These are phyloP conservation scores for Deinandra increscens DNA, from an alignment of 129 eudicot genomes.

Conservation along the genomic window DNA sequence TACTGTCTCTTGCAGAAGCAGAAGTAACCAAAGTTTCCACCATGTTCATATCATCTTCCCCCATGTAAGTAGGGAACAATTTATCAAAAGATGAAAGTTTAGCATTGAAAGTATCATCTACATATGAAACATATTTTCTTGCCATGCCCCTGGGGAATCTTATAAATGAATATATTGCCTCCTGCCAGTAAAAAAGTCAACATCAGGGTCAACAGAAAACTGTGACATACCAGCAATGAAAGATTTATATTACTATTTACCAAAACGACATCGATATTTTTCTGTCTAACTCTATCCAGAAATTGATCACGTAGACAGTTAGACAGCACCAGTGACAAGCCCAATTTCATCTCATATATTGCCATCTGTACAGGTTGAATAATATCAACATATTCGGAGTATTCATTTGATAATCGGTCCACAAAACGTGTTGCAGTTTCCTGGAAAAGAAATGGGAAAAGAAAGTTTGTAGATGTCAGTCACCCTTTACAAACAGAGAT, in stretches of 20 bases:
- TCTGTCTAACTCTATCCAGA: slow-evolving; percentile 45
- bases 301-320: slow-evolving; percentile 36
- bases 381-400: slow-evolving; percentile 59
- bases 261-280: slow-evolving; percentile 49
- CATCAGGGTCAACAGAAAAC: slow-evolving; percentile 14
- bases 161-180: slow-evolving; percentile 52
- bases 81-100: slow-evolving; percentile 39
- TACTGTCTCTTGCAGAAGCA: slow-evolving; percentile 23
- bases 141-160: slow-evolving; percentile 73
- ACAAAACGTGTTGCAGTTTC: slow-evolving; percentile 61
- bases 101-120: slow-evolving; percentile 23
- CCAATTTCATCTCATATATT: slow-evolving; percentile 88
- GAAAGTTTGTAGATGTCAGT: background rate
- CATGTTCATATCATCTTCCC: slow-evolving; percentile 42
- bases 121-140: slow-evolving; percentile 35
- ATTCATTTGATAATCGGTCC: slow-evolving; percentile 66
- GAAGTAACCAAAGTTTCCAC: slow-evolving; percentile 48
- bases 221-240: slow-evolving; percentile 5
- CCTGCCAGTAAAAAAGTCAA: slow-evolving; percentile 41
- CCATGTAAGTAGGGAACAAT: slow-evolving; percentile 47
- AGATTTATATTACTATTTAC: slow-evolving; percentile 33
- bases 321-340: slow-evolving; percentile 60
- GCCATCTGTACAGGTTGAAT: slow-evolving; percentile 84
- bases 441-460: slow-evolving; percentile 29
- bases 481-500: too few relatives aligned